Evolutionary conservation across 2,329 filamentous ascomycete genomes (phyloP).

Genomic region (Claviceps sorghi): DNA sequence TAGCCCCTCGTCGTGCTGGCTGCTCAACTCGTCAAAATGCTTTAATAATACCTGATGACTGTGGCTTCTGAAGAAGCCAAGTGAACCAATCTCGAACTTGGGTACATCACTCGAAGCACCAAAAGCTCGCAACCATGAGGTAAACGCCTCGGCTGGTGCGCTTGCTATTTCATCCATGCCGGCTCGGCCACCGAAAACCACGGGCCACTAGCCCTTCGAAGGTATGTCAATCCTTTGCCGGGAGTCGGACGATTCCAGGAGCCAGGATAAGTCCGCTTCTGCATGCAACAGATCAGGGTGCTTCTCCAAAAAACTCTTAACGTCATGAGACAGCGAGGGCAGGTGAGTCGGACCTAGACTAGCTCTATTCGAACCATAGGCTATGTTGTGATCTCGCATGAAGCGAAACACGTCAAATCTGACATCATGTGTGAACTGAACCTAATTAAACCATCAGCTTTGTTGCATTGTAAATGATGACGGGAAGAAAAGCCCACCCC

Average conservation of each 20-base stretch:
- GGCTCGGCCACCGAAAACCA: not conserved
- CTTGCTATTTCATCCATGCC: constrained; percentile 7
- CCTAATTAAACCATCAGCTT: constrained; percentile 18
- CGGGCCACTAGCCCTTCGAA: constrained; percentile 4
- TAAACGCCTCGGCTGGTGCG: constrained; percentile 16
- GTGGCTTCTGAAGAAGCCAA: constrained; percentile 34
- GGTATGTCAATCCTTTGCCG: not conserved
- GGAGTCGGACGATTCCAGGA: constrained; percentile 17
- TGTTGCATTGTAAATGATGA: not conserved
- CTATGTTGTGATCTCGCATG: constrained; percentile 73
- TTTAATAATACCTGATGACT: constrained; percentile 33
- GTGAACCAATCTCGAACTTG: constrained; percentile 39
- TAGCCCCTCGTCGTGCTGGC: constrained; percentile 32
- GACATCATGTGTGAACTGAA: constrained; percentile 43
- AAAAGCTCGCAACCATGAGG: constrained; percentile 21
- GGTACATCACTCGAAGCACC: constrained; percentile 37
- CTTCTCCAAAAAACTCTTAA: constrained; percentile 29
- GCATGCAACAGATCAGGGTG: constrained; percentile 29
- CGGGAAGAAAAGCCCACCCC: constrained; percentile 29
- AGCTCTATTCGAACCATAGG: constrained; percentile 51
- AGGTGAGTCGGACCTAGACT: constrained; percentile 29
- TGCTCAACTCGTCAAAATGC: constrained; percentile 32
- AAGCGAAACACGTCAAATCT: constrained; percentile 77
- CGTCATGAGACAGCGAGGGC: constrained; percentile 29
- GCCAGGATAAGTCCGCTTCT: constrained; percentile 35